These are phyloP conservation scores for Blastomyces silverae DNA, from an alignment of 2,329 filamentous ascomycete genomes.

Conservation along the genomic window DNA sequence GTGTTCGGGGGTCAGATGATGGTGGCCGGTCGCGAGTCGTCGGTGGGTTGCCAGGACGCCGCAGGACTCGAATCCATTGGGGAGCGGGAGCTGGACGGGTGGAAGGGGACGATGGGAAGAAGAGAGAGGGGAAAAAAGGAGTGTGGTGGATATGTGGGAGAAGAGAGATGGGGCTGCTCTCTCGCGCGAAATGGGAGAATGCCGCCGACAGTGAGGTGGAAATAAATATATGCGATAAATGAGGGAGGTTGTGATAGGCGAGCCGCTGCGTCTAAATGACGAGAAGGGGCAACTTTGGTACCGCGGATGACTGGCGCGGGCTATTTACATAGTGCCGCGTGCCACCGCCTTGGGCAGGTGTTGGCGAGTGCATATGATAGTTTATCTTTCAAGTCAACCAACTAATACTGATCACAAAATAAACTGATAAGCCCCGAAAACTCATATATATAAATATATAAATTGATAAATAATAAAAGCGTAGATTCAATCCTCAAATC, in stretches of 20 bases:
- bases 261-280: background rate
- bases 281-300: background rate
- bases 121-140: background rate
- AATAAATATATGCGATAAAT: constrained; percentile 1
- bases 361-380: no score
- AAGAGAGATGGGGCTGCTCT: constrained; percentile 9
- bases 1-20: constrained; percentile 3
- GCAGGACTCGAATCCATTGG: constrained; percentile 12
- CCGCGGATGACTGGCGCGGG: background rate
- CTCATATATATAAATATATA: background rate
- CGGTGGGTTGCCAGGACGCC: constrained; percentile 11
- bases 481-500: background rate
- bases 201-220: background rate
- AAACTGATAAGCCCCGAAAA: background rate
- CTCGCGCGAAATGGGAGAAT: constrained; percentile 10
- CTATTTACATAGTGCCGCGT: background rate
- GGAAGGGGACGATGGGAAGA: no score
- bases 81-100: constrained; percentile 5
- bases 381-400: no score
- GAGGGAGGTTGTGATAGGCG: background rate
- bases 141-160: background rate
- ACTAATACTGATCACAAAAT: background rate
- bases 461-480: background rate
- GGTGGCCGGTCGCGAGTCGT: constrained; percentile 10
- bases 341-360: background rate